Evolutionary conservation across 2,329 filamentous ascomycete genomes (phyloP), one percentile per base, ranked within the genome.

Genomic region (Anthostomella pinea): DNA sequence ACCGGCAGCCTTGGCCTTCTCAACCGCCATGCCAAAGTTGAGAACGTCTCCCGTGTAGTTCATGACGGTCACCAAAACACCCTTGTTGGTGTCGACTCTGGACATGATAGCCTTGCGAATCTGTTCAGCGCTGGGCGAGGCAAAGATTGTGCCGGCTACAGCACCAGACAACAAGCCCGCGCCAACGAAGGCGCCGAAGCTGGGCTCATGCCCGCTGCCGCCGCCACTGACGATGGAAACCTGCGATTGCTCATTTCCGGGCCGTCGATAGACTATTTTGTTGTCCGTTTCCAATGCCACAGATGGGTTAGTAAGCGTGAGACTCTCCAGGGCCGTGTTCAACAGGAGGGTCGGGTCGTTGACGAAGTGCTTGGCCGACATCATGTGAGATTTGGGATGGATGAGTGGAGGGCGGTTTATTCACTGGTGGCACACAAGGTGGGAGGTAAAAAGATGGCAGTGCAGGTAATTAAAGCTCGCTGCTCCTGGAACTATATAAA

Each of bases 1-100:
- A 0, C 88, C 90, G 0, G 80, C 78, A 2, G 88, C 88, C 40
- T 85, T 83, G 11, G 89, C 89, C 68, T 95, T 95, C 64, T 96
- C 91, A 7, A 93, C 87, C 1, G 84, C 90, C 76, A 96, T 84
- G 37, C 89, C 90, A 58, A 96, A 96, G 66, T 95, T 94, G 50
- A 96, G 74, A 35, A 95, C 79, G 60, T 90, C 86, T 23, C 86
- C 86, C 1, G 88, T 95, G 64, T 95, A 95, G 63, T 96, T 96
- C 87, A 95, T 95, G 19, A 95, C 86, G 5, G 90, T 83, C n/a
- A 95, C 85, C 25, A 96, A 63, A 2, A 95, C 85, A 16, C 90
- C 91, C 44, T 79, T 76, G 28, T 76, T 72, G 3, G 75, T 74
- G 43, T 86, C 79, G 3, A 95, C 85, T 14, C 86, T 74, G 26